Evolutionary conservation across 768 basidiomycete genomes (phyloP).

Genomic region (Candolleomyces aberdarensis): DNA sequence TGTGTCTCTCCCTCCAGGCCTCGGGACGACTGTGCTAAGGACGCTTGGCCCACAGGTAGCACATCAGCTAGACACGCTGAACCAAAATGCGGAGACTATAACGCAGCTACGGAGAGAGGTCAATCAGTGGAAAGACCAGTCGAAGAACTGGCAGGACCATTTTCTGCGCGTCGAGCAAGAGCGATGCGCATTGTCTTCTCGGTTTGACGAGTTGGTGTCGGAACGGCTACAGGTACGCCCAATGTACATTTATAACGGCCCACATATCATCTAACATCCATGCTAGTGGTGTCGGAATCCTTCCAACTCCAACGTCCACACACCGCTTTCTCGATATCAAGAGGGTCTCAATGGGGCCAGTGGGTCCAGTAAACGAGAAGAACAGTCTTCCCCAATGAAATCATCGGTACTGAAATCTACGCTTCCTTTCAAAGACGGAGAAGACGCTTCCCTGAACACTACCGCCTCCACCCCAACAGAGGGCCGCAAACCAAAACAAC

Average conservation of each 20-base stretch:
- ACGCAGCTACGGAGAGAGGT: conserved; percentile 61
- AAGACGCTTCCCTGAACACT: background rate
- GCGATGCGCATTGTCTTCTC: conserved; percentile 51
- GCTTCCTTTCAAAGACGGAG: background rate
- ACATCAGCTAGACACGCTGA: conserved; percentile 53
- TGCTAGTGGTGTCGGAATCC: background rate
- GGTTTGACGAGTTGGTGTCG: conserved; percentile 56
- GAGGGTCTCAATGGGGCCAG: background rate
- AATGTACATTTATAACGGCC: background rate
- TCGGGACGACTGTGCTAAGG: background rate
- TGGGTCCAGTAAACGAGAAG: background rate
- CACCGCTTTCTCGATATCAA: background rate
- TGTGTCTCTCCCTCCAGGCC: conserved; percentile 11
- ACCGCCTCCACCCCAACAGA: background rate
- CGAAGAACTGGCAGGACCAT: conserved; percentile 77
- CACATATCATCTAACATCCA: background rate
- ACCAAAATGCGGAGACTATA: conserved; percentile 44
- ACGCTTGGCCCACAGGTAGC: conserved; percentile 36
- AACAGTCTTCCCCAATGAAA: background rate
- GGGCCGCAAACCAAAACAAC: background rate
- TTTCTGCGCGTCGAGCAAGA: conserved; percentile 74
- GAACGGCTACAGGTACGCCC: conserved; percentile 45
- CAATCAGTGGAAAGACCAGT: conserved; percentile 72
- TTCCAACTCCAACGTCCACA: background rate
- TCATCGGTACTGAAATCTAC: background rate